Evolutionary conservation across 768 basidiomycete genomes (phyloP), one percentile per base, ranked within the genome.

Genomic region (Asterophora parasitica): DNA sequence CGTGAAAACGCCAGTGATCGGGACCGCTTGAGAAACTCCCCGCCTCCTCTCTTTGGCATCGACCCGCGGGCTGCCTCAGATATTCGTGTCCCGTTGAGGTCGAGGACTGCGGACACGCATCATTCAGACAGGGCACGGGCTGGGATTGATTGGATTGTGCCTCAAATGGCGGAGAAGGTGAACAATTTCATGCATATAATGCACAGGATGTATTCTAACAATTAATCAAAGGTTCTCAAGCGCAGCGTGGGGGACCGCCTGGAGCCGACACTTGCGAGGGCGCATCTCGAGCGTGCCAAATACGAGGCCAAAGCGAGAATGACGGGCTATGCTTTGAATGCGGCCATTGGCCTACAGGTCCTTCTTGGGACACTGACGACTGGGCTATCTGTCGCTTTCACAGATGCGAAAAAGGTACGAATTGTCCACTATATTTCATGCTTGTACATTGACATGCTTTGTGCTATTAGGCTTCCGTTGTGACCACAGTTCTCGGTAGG

Each of bases 321-420:
- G 50, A 71, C 66, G 13, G 70, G 66, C 1, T 72, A 55, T 31
- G 49, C 64, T 6, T 57, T 71, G 32, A 74, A 77, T 52, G 52
- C 68, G 13, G 82, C 83, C 0, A 86, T 85, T 19, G 76, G 73
- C 6, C 41, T 83, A 37, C 85, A 88, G 56, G 79, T 88, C 4
- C 33, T 83, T 0, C 62, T 87, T 20, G 85, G 84, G 3, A 75
- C 85, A 2, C 63, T 88, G 27, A 86, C 82, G 8, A 87, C 85
- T 0, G 85, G 79, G 0, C 52, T 87, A 31, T 74, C 84, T 0
- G 81, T 80, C 4, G 65, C 73, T 2, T 61, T 68, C 3, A 61
- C 55, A 2, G 60, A 54, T 15, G 75, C 70, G 6, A 66, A 49
- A 15, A 68, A 75, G 66, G 79, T 71, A 40, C 44, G 73, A 61